Evolutionary conservation across 306 rosid genomes (phyloP).

Genomic region (Senna tora): DNA sequence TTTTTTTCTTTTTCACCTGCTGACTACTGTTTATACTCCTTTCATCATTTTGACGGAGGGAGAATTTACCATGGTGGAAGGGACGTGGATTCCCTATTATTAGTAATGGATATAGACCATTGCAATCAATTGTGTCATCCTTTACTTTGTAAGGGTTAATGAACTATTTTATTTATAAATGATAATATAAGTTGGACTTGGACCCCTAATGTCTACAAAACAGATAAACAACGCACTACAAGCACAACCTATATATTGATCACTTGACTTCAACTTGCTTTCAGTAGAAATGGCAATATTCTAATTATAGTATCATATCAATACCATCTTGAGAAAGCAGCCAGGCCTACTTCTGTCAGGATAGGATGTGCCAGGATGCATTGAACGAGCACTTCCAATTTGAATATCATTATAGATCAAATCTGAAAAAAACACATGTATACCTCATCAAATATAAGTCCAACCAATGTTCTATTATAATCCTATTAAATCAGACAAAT

Average conservation of each 20-base stretch:
- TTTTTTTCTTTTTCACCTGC: not conserved
- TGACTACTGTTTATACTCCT: not conserved
- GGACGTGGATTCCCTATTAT: not conserved
- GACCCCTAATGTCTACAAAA: conserved; percentile 1
- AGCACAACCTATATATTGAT: not conserved
- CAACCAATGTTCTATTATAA: not conserved
- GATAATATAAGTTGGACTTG: conserved; percentile 12
- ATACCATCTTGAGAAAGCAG: conserved; percentile 87
- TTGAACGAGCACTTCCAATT: conserved; percentile 70
- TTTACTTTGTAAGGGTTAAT: not conserved
- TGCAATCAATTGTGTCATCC: conserved; percentile 19
- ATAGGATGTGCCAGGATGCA: conserved; percentile 69
- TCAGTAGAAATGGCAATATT: conserved; percentile 14
- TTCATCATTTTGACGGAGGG: not conserved
- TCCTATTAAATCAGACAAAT: conserved; percentile 15
- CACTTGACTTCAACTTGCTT: conserved; percentile 8
- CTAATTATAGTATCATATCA: conserved; percentile 19
- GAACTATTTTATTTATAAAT: conserved; percentile 14
- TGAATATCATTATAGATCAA: conserved; percentile 49
- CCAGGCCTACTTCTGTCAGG: conserved; percentile 63
- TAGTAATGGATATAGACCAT: conserved; percentile 6
- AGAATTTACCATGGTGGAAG: not conserved
- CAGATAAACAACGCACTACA: conserved; percentile 6
- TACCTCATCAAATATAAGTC: conserved; percentile 26
- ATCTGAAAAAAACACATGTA: conserved; percentile 51